Evolutionary conservation across 2,329 filamentous ascomycete species (phyloP).

Genomic region (Ophiostoma sp.): DNA sequence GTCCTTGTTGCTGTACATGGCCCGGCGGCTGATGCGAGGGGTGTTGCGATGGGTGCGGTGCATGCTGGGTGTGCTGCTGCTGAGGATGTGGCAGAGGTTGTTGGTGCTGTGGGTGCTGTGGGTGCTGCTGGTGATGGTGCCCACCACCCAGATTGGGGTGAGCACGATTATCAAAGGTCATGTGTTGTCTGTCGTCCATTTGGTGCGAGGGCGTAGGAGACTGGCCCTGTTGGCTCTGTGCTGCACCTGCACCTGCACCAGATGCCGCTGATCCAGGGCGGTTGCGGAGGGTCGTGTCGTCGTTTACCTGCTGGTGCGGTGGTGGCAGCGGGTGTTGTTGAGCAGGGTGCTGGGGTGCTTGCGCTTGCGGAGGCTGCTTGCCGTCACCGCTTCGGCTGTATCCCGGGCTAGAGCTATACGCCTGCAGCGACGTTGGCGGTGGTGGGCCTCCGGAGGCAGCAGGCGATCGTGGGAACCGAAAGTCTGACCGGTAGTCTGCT

Average conservation of each 20-base stretch:
- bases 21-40: constrained; percentile 34
- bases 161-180: constrained; percentile 22
- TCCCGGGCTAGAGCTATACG: neutral
- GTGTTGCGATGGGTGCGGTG: constrained; percentile 36
- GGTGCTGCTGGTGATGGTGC: constrained; percentile 13
- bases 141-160: constrained; percentile 15
- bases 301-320: constrained; percentile 11
- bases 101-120: constrained; percentile 32
- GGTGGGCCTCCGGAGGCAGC: neutral
- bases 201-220: constrained; percentile 17
- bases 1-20: constrained; percentile 30
- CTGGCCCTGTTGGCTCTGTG: constrained; percentile 1
- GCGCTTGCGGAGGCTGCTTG: neutral
- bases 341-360: neutral
- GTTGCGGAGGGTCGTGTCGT: constrained; percentile 14
- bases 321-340: neutral
- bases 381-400: neutral
- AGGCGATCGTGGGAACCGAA: neutral
- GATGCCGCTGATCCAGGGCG: constrained; percentile 17
- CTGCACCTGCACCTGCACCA: neutral
- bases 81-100: constrained; percentile 30
- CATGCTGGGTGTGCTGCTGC: constrained; percentile 4
- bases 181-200: constrained; percentile 21
- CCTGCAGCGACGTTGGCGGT: neutral
- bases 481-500: neutral